Conservation (phyloP, 2,329 filamentous ascomycete genomes). For the Cephalotrichum gorgonifer region DNA sequence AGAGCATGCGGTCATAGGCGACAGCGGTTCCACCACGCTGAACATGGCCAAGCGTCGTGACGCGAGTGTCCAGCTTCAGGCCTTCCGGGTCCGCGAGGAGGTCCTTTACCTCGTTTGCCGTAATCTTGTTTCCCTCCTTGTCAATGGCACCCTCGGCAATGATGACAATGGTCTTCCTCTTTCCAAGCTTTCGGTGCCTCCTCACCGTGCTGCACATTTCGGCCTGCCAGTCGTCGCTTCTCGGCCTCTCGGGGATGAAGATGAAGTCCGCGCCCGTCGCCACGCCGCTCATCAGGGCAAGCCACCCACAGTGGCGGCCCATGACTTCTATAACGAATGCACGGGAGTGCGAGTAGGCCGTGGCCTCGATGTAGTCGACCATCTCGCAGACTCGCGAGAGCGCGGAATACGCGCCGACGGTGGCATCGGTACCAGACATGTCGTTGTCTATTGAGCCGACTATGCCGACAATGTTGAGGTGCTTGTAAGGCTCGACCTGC, state of each 20-base stretch:
- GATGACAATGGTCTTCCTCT: constrained; percentile 96
- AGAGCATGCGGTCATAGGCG: constrained; percentile 88
- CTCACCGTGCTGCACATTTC: constrained; percentile 75
- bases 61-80: constrained; percentile 78
- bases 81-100: constrained; percentile 66
- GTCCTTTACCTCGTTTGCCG: constrained; percentile 70
- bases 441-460: constrained; percentile 99
- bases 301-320: constrained; percentile 95
- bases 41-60: constrained; percentile 94
- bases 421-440: constrained; percentile 92
- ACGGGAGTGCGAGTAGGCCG: constrained; percentile 84
- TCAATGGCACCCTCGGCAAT: constrained; percentile 93
- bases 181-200: constrained; percentile 75
- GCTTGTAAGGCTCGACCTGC: constrained; percentile 65
- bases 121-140: constrained; percentile 72
- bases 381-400: constrained; percentile 88
- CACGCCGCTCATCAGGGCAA: constrained; percentile 92
- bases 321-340: constrained; percentile 98
- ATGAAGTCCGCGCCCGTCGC: constrained; percentile 93
- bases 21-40: constrained; percentile 88
- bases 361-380: constrained; percentile 94
- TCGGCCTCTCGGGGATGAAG: constrained; percentile 92
- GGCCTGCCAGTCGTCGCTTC: constrained; percentile 75
- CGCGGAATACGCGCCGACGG: constrained; percentile 93
- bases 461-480: constrained; percentile 91